A percentile compares a stretch with the other conserved stretches of the same genome.
Evolutionary conservation across 164 flowering plant species (phyloP).

Genomic region (Paratinospora sagittata): DNA sequence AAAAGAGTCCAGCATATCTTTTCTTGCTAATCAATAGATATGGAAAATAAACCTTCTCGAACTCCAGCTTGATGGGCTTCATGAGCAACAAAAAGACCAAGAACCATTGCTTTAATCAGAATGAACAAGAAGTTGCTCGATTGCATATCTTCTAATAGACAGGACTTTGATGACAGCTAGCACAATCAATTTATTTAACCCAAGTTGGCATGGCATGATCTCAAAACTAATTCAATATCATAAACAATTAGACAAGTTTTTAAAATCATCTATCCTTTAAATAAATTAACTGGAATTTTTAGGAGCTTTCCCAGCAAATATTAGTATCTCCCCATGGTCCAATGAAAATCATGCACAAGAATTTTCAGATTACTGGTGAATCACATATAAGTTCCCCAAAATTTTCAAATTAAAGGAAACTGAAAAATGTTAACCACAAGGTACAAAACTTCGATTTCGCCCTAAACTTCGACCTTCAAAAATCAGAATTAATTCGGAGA

Average conservation of each 20-base stretch:
- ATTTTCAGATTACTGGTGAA: neutral
- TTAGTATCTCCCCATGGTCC: neutral
- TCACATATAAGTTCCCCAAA: neutral
- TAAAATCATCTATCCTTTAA: neutral
- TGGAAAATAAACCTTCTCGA: constrained; percentile 96
- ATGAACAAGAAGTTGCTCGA: neutral
- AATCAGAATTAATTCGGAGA: too few relatives aligned
- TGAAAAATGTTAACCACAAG: neutral
- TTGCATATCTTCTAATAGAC: neutral
- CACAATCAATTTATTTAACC: neutral
- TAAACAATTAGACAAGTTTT: neutral
- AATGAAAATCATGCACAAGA: neutral
- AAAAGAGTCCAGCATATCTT: constrained; percentile 92
- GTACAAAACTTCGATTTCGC: too few relatives aligned
- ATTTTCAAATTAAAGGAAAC: neutral
- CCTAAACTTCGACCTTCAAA: too few relatives aligned
- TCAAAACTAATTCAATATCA: neutral
- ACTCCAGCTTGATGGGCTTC: constrained; percentile 97
- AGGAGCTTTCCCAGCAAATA: neutral
- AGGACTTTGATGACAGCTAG: neutral
- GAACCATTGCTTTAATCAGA: neutral
- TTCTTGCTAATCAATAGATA: constrained; percentile 95
- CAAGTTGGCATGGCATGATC: neutral
- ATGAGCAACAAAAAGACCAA: constrained; percentile 8
- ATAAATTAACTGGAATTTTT: neutral